A percentile compares a stretch with the other conserved stretches of the same genome.
Evolutionary conservation across 1,284 basidiomycete genomes (phyloP).

Genomic region (Microbotryum scabiosae): DNA sequence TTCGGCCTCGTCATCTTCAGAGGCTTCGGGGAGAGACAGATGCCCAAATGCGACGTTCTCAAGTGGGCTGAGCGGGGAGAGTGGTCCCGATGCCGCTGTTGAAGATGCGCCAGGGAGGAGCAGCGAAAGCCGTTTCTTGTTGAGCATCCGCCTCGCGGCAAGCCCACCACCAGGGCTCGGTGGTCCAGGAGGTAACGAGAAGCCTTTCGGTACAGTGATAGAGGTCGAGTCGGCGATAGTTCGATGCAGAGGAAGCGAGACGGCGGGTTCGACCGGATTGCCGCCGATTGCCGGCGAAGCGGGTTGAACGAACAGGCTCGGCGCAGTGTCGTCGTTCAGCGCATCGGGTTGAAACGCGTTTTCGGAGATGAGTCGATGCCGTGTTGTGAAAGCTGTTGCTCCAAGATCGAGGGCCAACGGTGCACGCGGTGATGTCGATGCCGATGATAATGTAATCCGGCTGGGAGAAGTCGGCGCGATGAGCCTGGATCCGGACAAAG

Average conservation of each 20-base stretch:
- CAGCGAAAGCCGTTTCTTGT: constrained; percentile 29
- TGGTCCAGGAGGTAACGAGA: not conserved
- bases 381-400: too few relatives aligned
- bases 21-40: not conserved
- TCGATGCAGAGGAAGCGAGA: not conserved
- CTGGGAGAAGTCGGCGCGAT: too few relatives aligned
- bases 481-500: too few relatives aligned
- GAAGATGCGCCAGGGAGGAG: constrained; percentile 16
- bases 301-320: constrained; percentile 17
- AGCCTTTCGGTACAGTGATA: not conserved
- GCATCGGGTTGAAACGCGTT: too few relatives aligned
- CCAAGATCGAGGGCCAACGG: too few relatives aligned
- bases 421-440: too few relatives aligned
- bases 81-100: not conserved
- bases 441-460: too few relatives aligned
- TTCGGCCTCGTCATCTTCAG: constrained; percentile 10
- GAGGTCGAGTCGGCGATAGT: not conserved
- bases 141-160: constrained; percentile 25
- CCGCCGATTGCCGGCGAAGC: constrained; percentile 16
- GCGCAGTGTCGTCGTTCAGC: too few relatives aligned
- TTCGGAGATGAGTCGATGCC: too few relatives aligned
- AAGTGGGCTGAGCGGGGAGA: constrained; percentile 8
- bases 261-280: not conserved
- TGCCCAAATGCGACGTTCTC: constrained; percentile 9
- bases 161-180: constrained; percentile 12